These are phyloP conservation scores for Gaillardinia entomophila DNA, from an alignment of 805 yeast species.

Conservation along the genomic window DNA sequence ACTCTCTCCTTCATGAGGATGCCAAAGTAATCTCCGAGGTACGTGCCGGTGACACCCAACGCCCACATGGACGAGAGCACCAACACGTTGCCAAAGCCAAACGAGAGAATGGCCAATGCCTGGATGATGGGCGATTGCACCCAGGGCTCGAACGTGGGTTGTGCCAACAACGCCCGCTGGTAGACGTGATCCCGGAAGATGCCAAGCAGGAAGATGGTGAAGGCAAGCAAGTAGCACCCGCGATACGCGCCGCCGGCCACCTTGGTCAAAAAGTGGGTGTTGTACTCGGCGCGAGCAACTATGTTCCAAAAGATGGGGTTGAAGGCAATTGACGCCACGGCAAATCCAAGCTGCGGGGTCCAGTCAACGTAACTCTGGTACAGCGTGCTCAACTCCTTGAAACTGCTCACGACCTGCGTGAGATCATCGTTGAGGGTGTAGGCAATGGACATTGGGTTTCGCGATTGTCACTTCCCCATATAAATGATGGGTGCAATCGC, in stretches of 20 bases:
- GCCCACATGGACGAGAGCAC: conserved; percentile 86
- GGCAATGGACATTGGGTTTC: no score
- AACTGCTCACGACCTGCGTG: no score
- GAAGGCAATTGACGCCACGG: conserved; percentile 70
- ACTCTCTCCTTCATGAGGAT: conserved; percentile 88
- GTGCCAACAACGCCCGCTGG: conserved; percentile 64
- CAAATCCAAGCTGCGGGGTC: conserved; percentile 16
- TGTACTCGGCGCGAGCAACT: conserved; percentile 83
- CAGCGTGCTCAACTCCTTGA: no score
- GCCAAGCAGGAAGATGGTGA: conserved; percentile 81
- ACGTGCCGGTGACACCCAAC: conserved; percentile 93
- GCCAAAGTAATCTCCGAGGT: conserved; percentile 95
- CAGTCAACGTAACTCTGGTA: no score
- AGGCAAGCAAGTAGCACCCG: conserved; percentile 85
- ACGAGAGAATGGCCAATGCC: conserved; percentile 48
- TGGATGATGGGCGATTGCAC: conserved; percentile 32
- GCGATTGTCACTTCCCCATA: no score
- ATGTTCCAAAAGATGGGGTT: conserved; percentile 96
- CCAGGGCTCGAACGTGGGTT: conserved; percentile 59
- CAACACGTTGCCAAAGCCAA: conserved; percentile 70
- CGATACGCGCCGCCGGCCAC: conserved; percentile 56
- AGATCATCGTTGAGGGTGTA: no score
- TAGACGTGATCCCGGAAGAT: conserved; percentile 72
- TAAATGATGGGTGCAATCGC: neutral
- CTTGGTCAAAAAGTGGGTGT: conserved; percentile 70